These are phyloP conservation scores for Podosphaera aphanis DNA, from an alignment of 2,329 filamentous ascomycete species.

Conservation along the genomic window DNA sequence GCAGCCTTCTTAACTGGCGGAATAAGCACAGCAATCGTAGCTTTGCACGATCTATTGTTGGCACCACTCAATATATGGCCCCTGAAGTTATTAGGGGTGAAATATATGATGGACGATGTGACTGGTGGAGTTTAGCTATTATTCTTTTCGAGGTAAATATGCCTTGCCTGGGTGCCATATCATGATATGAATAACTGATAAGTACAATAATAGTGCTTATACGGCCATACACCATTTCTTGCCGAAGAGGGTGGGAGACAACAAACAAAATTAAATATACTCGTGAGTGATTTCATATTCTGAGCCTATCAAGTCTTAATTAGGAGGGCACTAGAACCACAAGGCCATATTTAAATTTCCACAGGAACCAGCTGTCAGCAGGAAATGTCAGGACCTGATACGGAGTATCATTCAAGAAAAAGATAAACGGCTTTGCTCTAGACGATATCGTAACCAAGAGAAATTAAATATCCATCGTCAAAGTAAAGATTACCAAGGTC, in stretches of 20 bases:
- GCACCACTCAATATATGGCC: conserved; percentile 96
- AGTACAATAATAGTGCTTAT: conserved; percentile 39
- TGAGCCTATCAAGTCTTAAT: background rate
- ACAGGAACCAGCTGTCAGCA: conserved; percentile 36
- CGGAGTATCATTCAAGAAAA: conserved; percentile 48
- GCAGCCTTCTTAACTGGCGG: conserved; percentile 43
- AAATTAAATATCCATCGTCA: conserved; percentile 5
- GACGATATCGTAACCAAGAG: conserved; percentile 49
- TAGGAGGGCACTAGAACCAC: conserved; percentile 29
- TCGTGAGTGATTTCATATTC: conserved; percentile 26
- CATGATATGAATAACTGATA: background rate
- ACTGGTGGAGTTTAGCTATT: conserved; percentile 91
- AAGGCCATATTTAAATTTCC: conserved; percentile 49
- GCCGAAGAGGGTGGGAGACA: conserved; percentile 49
- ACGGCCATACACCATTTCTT: conserved; percentile 75
- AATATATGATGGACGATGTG: conserved; percentile 74
- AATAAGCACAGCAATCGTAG: conserved; percentile 44
- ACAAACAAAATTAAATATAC: conserved; percentile 66
- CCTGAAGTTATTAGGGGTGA: conserved; percentile 72
- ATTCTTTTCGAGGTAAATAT: conserved; percentile 59
- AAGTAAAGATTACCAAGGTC: conserved; percentile 20
- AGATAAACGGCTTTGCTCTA: conserved; percentile 51
- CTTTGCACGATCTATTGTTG: conserved; percentile 66
- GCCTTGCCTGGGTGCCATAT: background rate
- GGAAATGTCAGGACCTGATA: conserved; percentile 57